These are phyloP conservation scores for Maudiozyma barnettii DNA, from an alignment of 805 yeast species.

Conservation along the genomic window DNA sequence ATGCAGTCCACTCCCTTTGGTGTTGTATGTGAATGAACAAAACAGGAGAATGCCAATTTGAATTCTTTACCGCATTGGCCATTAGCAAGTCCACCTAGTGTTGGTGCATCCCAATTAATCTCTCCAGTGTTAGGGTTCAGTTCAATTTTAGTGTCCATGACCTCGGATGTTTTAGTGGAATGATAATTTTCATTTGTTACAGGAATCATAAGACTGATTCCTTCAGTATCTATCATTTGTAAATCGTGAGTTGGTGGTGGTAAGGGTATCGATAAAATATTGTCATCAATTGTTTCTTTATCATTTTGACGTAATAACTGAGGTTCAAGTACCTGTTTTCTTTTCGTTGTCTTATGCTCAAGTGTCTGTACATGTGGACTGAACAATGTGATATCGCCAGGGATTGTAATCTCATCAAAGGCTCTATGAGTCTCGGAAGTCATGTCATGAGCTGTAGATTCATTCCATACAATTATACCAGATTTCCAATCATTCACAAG, in stretches of 20 bases:
- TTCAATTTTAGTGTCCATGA: conserved; percentile 39
- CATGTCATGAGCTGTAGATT: background rate
- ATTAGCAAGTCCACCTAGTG: conserved; percentile 96
- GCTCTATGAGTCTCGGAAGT: background rate
- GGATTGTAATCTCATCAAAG: conserved; percentile 6
- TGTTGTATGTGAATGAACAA: conserved; percentile 85
- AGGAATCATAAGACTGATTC: background rate
- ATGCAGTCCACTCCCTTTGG: conserved; percentile 96
- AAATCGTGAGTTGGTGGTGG: background rate
- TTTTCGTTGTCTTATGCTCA: background rate
- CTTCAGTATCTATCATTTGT: background rate
- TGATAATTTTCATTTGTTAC: background rate
- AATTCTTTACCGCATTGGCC: conserved; percentile 98
- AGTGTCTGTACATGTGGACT: conserved; percentile 2
- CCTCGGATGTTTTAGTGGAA: conserved; percentile 24
- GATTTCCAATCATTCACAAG: no score
- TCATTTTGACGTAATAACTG: no score
- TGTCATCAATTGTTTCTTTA: background rate
- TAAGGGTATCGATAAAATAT: background rate
- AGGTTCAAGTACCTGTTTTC: no score
- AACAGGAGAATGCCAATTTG: conserved; percentile 89
- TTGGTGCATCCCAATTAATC: conserved; percentile 99
- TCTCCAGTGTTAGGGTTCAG: conserved; percentile 96
- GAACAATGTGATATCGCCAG: conserved; percentile 9
- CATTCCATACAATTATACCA: background rate